Evolutionary conservation across 768 basidiomycete species (phyloP), one percentile per base, ranked within the genome.

Genomic region (Boletus tylopilopsis): DNA sequence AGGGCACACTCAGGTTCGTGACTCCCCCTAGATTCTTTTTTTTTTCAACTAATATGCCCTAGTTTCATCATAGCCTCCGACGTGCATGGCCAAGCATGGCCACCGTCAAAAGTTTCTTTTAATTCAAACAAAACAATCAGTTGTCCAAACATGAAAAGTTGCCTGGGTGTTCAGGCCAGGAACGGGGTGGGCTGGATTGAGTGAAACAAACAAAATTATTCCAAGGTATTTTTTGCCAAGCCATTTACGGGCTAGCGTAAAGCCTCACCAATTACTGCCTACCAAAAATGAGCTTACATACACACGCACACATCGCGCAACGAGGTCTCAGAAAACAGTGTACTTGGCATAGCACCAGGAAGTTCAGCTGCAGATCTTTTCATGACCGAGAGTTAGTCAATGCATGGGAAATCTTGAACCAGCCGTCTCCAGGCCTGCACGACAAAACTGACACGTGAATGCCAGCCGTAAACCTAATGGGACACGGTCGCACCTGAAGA

Each of bases 371-470:
- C 49, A 62, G 54, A 58, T 68, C 66, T 56, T 30, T 64, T 62
- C 67, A 72, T 69, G 57, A 72, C 69, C 45, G 67, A 59, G 51
- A 64, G 64, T 58, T 64, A 66, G 54, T 66, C 60, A 13, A 60
- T 61, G 24, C 60, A 50, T 47, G 69, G n/a, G 65, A 8, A 60
- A 60, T 53, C 56, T 51, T 67, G 59, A 57, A 68, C 65, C 54
- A 71, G 64, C 53, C 69, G 61, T 58, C 64, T 69, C 64, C 62
- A 69, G 45, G 66, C 66, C 65, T 64, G 58, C 50, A 46, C 19
- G 49, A 60, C 51, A 42, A 42, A 47, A 50, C 50, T 41, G 50
- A 27, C 51, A 55, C 51, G 52, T 49, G 61, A 58, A 53, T 42
- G 42, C 54, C 60, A 53, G 57, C 58, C 46, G 56, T 62, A 59